Base-by-base conservation (phyloP, 306 rosid genomes). In the Cercis canadensis region DNA sequence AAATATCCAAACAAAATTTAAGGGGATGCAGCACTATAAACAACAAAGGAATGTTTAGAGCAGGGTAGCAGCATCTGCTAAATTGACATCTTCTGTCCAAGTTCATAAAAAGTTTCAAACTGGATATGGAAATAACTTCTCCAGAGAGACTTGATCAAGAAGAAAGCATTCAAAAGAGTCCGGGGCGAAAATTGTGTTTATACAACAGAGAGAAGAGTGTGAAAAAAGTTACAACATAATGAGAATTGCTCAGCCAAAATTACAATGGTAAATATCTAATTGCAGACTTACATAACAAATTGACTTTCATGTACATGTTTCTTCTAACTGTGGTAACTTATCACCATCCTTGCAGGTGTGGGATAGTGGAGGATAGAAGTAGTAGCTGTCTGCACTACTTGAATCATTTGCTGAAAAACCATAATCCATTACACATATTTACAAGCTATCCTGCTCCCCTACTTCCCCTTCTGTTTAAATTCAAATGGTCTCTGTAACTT, bases 361-460 rank as follows among this genome's bases (percentile, higher is more conserved):
- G 74, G 62, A 65, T 47, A 65, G 55, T 51, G 18, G 81, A 76
- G 57, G 58, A 67, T 51, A 78, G 85, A 76, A 67, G 78, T 54
- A 21, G 53, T 68, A 40, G 67, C 69, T 60, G 45, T 77, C 74
- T 71, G 83, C n/a, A n/a, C n/a, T n/a, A n/a, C n/a, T 81, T 54
- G 46, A 66, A 76, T 46, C 82, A 74, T 61, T 65, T 56, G 39
- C 79, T 54, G 79, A 75, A 77, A 77, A 76, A 67, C 71, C 73
- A 80, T 56, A 74, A 54, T 63, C 49, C 80, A 69, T 57, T 67
- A 62, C 77, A 78, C 29, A 70, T 88, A 88, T 90, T 79, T 90
- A 88, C 97, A 84, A 58, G 87, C 80, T 77, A 67, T 76, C 80
- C 70, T 69, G 84, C 76, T 80, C 72, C 80, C 76, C 87, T 80